Conservation (phyloP, 371 early-diverging fungal genomes). For the Coemansia sp. region DNA sequence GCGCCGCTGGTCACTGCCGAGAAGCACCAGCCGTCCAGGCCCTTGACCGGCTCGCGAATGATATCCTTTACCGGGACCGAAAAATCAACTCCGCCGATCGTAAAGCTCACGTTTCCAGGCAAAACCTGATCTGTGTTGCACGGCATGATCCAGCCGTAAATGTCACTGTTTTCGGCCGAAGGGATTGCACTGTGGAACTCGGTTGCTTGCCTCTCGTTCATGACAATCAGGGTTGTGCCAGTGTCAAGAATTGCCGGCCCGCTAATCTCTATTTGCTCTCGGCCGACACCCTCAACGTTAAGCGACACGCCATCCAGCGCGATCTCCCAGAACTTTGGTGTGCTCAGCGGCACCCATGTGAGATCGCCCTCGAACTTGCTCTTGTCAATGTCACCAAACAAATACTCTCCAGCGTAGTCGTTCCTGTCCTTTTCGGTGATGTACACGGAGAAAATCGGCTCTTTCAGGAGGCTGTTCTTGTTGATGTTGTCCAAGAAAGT, state of each 20-base stretch:
- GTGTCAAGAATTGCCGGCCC: slow-evolving; percentile 60
- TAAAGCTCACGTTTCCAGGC: slow-evolving; percentile 44
- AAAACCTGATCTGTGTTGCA: slow-evolving; percentile 39
- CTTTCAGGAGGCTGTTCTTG: slow-evolving; percentile 44
- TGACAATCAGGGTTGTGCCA: slow-evolving; percentile 62
- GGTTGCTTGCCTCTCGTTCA: slow-evolving; percentile 50
- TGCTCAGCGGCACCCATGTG: slow-evolving; percentile 51
- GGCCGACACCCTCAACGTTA: slow-evolving; percentile 17
- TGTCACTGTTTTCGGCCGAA: slow-evolving; percentile 34
- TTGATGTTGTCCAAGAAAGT: slow-evolving; percentile 44
- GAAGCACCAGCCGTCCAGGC: slow-evolving; percentile 49
- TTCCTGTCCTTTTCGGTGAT: slow-evolving; percentile 37
- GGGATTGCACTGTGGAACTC: slow-evolving; percentile 51
- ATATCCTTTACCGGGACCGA: slow-evolving; percentile 52
- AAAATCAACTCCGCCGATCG: slow-evolving; percentile 53
- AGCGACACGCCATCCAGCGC: slow-evolving; percentile 36
- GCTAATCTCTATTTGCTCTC: slow-evolving; percentile 25
- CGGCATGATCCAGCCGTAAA: slow-evolving; percentile 51
- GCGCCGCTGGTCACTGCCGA: slow-evolving; percentile 49
- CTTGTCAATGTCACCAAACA: slow-evolving; percentile 53
- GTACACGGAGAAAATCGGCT: slow-evolving; percentile 55
- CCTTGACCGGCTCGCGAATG: slow-evolving; percentile 52
- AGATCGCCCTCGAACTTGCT: slow-evolving; percentile 48
- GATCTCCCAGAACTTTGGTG: slow-evolving; percentile 55
- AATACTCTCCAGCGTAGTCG: slow-evolving; percentile 52